Conservation (phyloP, 495 filamentous ascomycete species). For the Neurospora sp. region DNA sequence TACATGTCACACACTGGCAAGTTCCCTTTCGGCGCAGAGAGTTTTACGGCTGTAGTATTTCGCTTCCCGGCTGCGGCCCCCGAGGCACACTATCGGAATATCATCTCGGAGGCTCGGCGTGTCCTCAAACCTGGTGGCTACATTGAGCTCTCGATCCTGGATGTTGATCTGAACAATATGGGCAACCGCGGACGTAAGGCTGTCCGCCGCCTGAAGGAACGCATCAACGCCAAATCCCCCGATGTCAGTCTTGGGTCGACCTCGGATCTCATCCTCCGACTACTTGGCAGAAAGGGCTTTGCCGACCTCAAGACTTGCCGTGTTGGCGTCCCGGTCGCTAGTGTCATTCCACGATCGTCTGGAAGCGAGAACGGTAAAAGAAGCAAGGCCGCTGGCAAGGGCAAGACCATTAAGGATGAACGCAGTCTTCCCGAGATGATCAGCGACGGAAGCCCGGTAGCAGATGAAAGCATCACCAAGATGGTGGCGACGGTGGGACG, state of each 20-base stretch:
- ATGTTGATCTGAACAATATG: slow-evolving; percentile 84
- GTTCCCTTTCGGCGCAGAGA: slow-evolving; percentile 81
- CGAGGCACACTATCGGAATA: slow-evolving; percentile 63
- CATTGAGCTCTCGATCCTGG: slow-evolving; percentile 75
- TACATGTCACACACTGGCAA: slow-evolving; percentile 54
- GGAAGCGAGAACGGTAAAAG: slow-evolving; percentile 14
- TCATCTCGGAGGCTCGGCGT: slow-evolving; percentile 79
- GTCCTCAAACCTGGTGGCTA: slow-evolving; percentile 86
- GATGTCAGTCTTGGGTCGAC: slow-evolving; percentile 61
- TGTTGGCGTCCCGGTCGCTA: slow-evolving; percentile 81
- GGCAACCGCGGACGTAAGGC: slow-evolving; percentile 64
- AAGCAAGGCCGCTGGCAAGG: slow-evolving; percentile 3
- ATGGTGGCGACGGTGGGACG: slow-evolving; percentile 87
- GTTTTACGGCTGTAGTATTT: slow-evolving; percentile 76
- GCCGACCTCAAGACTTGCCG: slow-evolving; percentile 77
- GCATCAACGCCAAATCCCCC: slow-evolving; percentile 48
- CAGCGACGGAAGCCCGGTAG: slow-evolving; percentile 48
- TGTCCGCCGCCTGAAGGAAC: slow-evolving; percentile 67
- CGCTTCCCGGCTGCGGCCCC: slow-evolving; percentile 75
- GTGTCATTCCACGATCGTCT: slow-evolving; percentile 41
- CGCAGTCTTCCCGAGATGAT: slow-evolving; percentile 61
- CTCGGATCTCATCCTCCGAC: slow-evolving; percentile 65
- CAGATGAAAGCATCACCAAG: slow-evolving; percentile 74
- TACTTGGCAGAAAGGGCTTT: slow-evolving; percentile 72
- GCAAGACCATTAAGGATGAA: slow-evolving; percentile 34